A percentile compares a stretch with the other conserved stretches of the same genome.
Evolutionary conservation across 129 eudicot genomes (phyloP).

Genomic region (Lactuca sativa): DNA sequence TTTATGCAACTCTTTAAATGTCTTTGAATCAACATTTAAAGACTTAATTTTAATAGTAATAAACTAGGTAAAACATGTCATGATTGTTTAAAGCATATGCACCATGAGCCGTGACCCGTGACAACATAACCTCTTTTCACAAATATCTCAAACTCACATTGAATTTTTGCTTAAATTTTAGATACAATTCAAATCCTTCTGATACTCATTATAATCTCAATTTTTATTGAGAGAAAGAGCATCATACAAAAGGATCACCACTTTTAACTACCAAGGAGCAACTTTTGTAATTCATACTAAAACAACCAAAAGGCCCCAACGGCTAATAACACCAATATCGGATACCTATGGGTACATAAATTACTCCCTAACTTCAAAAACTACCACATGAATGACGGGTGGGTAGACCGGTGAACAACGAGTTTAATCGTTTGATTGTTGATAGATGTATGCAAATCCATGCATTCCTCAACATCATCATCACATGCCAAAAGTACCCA

Average conservation of each 20-base stretch:
- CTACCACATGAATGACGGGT: constrained; percentile 33
- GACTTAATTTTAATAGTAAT: too few relatives aligned
- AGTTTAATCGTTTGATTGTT: constrained; percentile 46
- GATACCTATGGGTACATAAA: background rate
- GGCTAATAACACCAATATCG: constrained; percentile 16
- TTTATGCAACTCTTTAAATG: too few relatives aligned
- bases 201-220: background rate
- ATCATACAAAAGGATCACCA: constrained; percentile 19
- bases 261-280: constrained; percentile 5
- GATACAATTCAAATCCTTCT: background rate
- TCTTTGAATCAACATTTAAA: too few relatives aligned
- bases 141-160: background rate
- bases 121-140: background rate
- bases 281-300: constrained; percentile 11
- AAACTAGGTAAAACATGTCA: too few relatives aligned
- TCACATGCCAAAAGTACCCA: constrained; percentile 71
- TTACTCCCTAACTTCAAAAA: background rate
- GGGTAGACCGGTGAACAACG: constrained; percentile 24
- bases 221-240: background rate
- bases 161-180: background rate
- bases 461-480: constrained; percentile 70
- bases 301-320: background rate
- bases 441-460: constrained; percentile 49
- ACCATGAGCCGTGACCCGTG: too few relatives aligned
- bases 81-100: too few relatives aligned